Conservation (phyloP, 495 filamentous ascomycete genomes). For the Extremus antarcticus region DNA sequence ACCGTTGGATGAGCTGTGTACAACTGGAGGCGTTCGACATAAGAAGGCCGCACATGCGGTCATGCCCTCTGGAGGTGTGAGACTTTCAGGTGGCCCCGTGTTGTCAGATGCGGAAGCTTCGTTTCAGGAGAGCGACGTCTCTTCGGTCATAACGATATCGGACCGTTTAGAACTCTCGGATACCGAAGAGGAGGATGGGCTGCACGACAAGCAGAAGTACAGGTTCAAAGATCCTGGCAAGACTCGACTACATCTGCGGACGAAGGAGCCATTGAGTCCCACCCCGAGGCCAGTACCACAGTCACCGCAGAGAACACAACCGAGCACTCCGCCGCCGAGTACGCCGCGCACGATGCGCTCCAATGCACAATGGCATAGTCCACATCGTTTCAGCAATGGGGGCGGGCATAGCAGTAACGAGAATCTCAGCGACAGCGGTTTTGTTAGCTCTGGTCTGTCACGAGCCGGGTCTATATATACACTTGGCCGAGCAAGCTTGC, state of each 20-base stretch:
- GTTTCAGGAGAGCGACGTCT: slow-evolving; percentile 28
- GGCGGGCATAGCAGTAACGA: slow-evolving; percentile 15
- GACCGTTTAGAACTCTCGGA: slow-evolving; percentile 27
- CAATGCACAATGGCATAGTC: slow-evolving; percentile 22
- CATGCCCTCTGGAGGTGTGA: slow-evolving; percentile 20
- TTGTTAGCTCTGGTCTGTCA: slow-evolving; percentile 37
- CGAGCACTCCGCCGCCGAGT: not conserved
- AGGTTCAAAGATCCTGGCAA: slow-evolving; percentile 50
- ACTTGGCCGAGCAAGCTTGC: slow-evolving; percentile 77
- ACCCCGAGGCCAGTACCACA: slow-evolving; percentile 9
- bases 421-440: slow-evolving; percentile 42
- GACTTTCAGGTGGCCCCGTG: slow-evolving; percentile 15
- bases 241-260: slow-evolving; percentile 43
- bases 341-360: slow-evolving; percentile 4
- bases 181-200: slow-evolving; percentile 31
- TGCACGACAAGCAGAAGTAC: slow-evolving; percentile 53
- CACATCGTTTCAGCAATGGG: too few relatives aligned
- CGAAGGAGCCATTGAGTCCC: slow-evolving; percentile 42
- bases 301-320: not conserved
- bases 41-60: slow-evolving; percentile 2
- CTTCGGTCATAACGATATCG: slow-evolving; percentile 29
- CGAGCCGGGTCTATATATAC: slow-evolving; percentile 77
- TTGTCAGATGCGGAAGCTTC: slow-evolving; percentile 19
- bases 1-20: too few relatives aligned
- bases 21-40: too few relatives aligned